These are phyloP conservation scores for Populus euphratica DNA, from an alignment of 345 rosid species.

Conservation along the genomic window DNA sequence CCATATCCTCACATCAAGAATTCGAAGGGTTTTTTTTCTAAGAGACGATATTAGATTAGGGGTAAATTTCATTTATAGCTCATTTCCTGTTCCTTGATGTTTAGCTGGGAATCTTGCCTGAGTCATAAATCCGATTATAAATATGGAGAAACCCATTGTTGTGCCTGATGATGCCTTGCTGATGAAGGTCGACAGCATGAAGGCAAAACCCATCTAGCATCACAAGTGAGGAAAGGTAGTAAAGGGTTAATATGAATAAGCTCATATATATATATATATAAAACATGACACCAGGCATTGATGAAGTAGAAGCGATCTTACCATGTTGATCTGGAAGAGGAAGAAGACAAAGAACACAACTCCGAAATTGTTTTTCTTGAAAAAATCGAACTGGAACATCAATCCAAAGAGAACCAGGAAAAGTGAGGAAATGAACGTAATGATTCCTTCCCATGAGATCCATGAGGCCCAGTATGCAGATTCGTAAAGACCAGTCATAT, in stretches of 20 bases:
- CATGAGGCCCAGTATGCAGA: slow-evolving; percentile 88
- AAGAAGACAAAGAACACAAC: slow-evolving; percentile 73
- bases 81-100: background rate
- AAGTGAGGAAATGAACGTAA: slow-evolving; percentile 64
- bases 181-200: slow-evolving; percentile 78
- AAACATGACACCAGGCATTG: background rate
- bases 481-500: slow-evolving; percentile 83
- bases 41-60: background rate
- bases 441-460: slow-evolving; percentile 79
- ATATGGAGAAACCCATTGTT: slow-evolving; percentile 68
- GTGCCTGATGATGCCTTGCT: slow-evolving; percentile 80
- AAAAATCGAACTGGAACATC: slow-evolving; percentile 92
- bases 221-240: slow-evolving; percentile 10
- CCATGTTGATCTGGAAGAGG: slow-evolving; percentile 88
- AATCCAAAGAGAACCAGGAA: slow-evolving; percentile 76
- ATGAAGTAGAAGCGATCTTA: slow-evolving; percentile 20
- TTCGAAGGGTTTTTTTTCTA: background rate
- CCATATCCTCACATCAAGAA: background rate
- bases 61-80: background rate
- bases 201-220: slow-evolving; percentile 71
- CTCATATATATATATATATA: background rate
- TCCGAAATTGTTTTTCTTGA: slow-evolving; percentile 73
- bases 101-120: slow-evolving; percentile 49
- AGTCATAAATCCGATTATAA: slow-evolving; percentile 70
- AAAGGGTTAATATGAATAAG: slow-evolving; percentile 8